Base-by-base conservation (phyloP, 495 filamentous ascomycete species). In the Staphylotrichum longicolle region DNA sequence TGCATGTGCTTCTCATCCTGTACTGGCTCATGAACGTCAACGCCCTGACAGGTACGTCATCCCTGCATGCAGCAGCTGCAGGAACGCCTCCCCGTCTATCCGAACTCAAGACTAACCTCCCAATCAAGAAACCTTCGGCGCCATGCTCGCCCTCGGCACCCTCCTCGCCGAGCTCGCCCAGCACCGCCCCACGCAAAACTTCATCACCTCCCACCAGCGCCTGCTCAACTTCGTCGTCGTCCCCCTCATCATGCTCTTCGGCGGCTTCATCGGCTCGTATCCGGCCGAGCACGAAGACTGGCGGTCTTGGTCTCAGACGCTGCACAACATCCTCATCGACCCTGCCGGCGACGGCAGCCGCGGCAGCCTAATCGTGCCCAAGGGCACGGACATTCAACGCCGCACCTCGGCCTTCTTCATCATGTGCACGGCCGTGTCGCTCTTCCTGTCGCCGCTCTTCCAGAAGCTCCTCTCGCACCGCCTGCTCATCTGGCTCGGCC, bases 401-500 rank as follows among this genome's bases (percentile, higher is more conserved):
- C 74, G 83, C 30, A 69, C 70, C 45, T 68, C 75, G 10, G 82
- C 82, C 10, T 74, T 85, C 56, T 80, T 85, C 60, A 68, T 89
- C 39, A 72, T 82, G 56, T 82, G 81, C 56, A 70, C 80, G 49
- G 80, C 83, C n/a, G 61, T 77, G 33, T 74, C 74, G 33, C 78
- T 86, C 63, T 83, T 82, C 65, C 73, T 88, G 47, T 85, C 83
- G 2, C 83, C 81, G 4, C 65, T 73, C 7, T 71, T 83, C 30
- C 83, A 86, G 62, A 75, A 77, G 30, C 69, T 82, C 39, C 77
- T 89, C 7, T 80, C 83, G 6, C 81, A 81, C 68, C 74, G 76
- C 14, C 68, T 81, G 5, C 76, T 89, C 6, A 80, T 86, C 60
- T 88, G 85, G 85, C 74, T 88, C 20, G 86, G 86, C 14, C 82